Conservation (phyloP, 169 alveolate genomes). For the Eimeria acervulina region DNA sequence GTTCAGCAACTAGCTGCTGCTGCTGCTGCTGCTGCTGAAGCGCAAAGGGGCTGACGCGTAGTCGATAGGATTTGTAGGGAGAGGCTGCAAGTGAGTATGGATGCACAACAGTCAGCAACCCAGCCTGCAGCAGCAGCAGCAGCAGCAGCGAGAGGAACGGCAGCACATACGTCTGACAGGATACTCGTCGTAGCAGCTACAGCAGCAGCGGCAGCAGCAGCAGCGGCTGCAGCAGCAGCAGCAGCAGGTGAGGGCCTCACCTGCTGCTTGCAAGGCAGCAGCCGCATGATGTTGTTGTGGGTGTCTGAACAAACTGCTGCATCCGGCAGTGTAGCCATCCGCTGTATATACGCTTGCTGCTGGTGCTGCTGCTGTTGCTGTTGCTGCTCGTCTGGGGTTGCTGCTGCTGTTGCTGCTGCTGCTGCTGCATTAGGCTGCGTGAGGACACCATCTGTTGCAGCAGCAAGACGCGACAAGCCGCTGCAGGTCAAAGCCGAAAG, state of each 20-base stretch:
- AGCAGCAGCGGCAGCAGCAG: conserved; percentile 21
- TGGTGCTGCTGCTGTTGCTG: neutral
- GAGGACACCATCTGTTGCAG: neutral
- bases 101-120: conserved; percentile 3
- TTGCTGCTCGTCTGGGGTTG: neutral
- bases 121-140: conserved; percentile 52
- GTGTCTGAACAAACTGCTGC: conserved; percentile 7
- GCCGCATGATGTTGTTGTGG: conserved; percentile 42
- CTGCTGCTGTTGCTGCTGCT: conserved; percentile 59
- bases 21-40: neutral
- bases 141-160: neutral
- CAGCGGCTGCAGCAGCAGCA: conserved; percentile 11
- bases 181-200: neutral
- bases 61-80: conserved; percentile 44
- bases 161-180: neutral
- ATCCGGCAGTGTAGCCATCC: neutral
- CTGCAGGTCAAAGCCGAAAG: neutral
- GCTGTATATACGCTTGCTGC: conserved; percentile 17
- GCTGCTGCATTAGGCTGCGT: conserved; percentile 31
- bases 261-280: conserved; percentile 60
- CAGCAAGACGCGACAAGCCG: neutral
- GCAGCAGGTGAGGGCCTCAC: neutral
- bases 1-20: conserved; percentile 28
- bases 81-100: conserved; percentile 28
- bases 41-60: conserved; percentile 19